These are phyloP conservation scores for Periconia sp. DNA, from an alignment of 2,329 filamentous ascomycete species.

Conservation along the genomic window DNA sequence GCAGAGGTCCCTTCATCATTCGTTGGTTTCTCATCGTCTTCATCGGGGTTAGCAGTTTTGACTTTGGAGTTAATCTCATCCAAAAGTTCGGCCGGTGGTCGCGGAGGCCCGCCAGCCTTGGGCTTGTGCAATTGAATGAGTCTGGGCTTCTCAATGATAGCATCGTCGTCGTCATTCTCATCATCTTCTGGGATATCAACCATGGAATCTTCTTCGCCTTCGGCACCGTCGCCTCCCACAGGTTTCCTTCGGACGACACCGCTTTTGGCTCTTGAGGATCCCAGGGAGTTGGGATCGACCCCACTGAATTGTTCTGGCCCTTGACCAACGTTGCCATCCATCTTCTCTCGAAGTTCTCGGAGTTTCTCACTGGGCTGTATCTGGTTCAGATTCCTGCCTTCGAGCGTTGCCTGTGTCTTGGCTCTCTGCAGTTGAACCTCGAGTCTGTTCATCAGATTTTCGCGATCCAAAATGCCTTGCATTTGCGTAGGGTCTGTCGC, in stretches of 20 bases:
- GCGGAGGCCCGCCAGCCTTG: constrained; percentile 55
- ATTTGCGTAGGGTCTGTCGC: constrained; percentile 73
- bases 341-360: constrained; percentile 87
- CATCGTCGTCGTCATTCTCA: constrained; percentile 60
- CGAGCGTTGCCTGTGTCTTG: constrained; percentile 96
- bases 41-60: constrained; percentile 72
- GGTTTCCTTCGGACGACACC: constrained; percentile 43
- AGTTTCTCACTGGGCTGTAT: constrained; percentile 88
- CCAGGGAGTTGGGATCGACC: constrained; percentile 71
- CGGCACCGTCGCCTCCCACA: constrained; percentile 42
- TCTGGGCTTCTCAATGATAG: constrained; percentile 76
- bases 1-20: constrained; percentile 50
- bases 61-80: constrained; percentile 75
- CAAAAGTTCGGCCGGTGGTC: constrained; percentile 66
- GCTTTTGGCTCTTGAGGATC: constrained; percentile 46
- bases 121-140: constrained; percentile 79
- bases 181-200: constrained; percentile 47
- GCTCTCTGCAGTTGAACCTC: constrained; percentile 95
- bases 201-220: constrained; percentile 39
- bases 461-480: constrained; percentile 91
- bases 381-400: constrained; percentile 86
- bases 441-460: constrained; percentile 87
- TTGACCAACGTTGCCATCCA: constrained; percentile 68
- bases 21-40: constrained; percentile 56
- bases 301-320: constrained; percentile 49